phyloP scores from a whole-genome alignment of 495 filamentous ascomycete genomes.

The Bombardia bombarda region DNA sequence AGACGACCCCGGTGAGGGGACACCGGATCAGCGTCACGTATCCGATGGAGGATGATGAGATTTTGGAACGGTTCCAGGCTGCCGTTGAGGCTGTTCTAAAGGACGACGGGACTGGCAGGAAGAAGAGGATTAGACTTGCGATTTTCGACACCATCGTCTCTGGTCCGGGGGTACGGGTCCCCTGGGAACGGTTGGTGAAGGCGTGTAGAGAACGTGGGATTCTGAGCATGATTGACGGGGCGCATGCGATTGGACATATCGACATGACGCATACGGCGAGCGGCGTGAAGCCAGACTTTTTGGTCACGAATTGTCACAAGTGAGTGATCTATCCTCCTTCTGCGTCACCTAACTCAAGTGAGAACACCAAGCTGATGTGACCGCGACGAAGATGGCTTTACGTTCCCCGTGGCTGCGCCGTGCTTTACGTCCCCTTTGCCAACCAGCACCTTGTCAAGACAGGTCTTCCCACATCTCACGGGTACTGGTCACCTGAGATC shows the following conservation, averaged over 20 bases:
- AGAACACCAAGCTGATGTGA: neutral
- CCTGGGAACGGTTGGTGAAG: conserved; percentile 56
- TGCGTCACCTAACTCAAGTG: too few species aligned
- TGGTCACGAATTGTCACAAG: conserved; percentile 72
- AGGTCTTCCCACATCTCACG: conserved; percentile 60
- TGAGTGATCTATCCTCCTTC: conserved; percentile 18
- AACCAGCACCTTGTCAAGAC: conserved; percentile 65
- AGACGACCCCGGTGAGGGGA: conserved; percentile 34
- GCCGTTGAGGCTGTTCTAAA: conserved; percentile 31
- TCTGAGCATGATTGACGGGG: conserved; percentile 57
- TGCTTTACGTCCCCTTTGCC: conserved; percentile 63
- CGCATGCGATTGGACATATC: conserved; percentile 69
- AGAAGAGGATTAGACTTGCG: conserved; percentile 44
- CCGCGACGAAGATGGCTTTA: conserved; percentile 46
- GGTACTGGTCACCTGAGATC: conserved; percentile 27
- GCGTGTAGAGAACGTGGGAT: conserved; percentile 55
- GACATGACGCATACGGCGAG: conserved; percentile 46
- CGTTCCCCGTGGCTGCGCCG: conserved; percentile 62
- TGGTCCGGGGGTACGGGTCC: conserved; percentile 64
- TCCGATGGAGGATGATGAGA: conserved; percentile 49
- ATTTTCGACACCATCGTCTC: conserved; percentile 71
- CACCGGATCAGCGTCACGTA: conserved; percentile 32
- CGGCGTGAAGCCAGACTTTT: conserved; percentile 61
- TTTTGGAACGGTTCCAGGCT: conserved; percentile 42
- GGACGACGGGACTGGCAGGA: conserved; percentile 39